These are phyloP conservation scores for Oryza longistaminata DNA, from an alignment of 176 grass and related monocot genomes.

Conservation along the genomic window DNA sequence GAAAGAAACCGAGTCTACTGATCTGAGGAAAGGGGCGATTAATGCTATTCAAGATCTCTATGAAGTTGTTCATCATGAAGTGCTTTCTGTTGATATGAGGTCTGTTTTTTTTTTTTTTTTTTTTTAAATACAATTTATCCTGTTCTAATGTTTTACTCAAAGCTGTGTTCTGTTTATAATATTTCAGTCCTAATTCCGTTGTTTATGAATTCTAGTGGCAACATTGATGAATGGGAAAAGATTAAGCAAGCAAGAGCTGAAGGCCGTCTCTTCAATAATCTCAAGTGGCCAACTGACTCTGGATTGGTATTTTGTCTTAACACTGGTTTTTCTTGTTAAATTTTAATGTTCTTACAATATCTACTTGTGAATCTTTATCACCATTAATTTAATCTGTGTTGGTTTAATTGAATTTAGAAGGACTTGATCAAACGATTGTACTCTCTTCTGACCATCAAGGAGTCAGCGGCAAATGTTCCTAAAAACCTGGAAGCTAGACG, in stretches of 20 bases:
- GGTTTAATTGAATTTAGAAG: conserved; percentile 55
- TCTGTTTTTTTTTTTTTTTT: conserved; percentile 24
- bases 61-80: conserved; percentile 81
- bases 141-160: conserved; percentile 13
- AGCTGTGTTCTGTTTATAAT: conserved; percentile 22
- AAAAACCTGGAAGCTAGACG: conserved; percentile 87
- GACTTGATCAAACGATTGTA: conserved; percentile 76
- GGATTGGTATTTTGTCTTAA: conserved; percentile 53
- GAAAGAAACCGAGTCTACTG: conserved; percentile 59
- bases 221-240: conserved; percentile 66
- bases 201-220: conserved; percentile 50
- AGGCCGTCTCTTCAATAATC: conserved; percentile 74
- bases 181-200: conserved; percentile 28
- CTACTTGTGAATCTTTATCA: neutral
- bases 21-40: conserved; percentile 64
- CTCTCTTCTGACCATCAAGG: conserved; percentile 92
- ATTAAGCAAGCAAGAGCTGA: conserved; percentile 65
- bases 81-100: conserved; percentile 75
- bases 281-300: conserved; percentile 83
- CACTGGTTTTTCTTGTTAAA: neutral
- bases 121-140: conserved; percentile 24
- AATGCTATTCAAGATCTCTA: conserved; percentile 87
- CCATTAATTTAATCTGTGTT: conserved; percentile 29
- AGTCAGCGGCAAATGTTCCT: conserved; percentile 87
- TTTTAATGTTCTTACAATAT: neutral